phyloP scores from a whole-genome alignment of 108 stramenopile species.

The Cyclotella cryptica region DNA sequence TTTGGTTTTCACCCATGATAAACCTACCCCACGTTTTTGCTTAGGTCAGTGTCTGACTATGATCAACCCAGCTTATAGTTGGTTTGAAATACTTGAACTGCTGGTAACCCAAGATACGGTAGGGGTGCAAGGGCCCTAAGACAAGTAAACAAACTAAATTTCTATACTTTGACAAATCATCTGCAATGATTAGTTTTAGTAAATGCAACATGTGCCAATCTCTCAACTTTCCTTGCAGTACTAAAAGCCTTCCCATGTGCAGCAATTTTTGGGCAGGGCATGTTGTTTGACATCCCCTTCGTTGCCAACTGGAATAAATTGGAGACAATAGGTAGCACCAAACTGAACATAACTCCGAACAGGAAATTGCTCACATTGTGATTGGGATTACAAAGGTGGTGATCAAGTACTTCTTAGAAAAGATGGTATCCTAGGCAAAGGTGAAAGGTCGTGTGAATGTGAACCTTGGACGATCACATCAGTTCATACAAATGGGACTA shows the following conservation, averaged over 20 bases:
- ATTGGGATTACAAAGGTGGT: not conserved
- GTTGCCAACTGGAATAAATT: conserved; percentile 15
- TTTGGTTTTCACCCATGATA: no score
- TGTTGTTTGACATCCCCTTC: not conserved
- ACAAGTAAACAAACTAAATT: no score
- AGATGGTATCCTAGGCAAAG: not conserved
- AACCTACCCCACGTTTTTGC: no score
- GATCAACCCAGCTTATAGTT: no score
- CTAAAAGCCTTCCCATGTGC: not conserved
- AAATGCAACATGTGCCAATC: not conserved
- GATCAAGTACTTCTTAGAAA: not conserved
- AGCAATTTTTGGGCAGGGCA: not conserved
- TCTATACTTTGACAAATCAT: no score
- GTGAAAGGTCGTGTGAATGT: not conserved
- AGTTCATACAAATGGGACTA: not conserved
- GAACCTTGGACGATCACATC: not conserved
- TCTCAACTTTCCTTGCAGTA: not conserved
- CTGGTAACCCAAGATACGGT: no score
- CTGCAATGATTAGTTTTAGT: not conserved
- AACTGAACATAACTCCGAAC: not conserved
- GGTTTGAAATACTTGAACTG: no score
- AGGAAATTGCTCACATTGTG: not conserved
- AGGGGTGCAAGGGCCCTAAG: no score
- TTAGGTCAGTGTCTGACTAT: no score
- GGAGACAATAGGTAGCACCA: not conserved